Evolutionary conservation across 106 monocot genomes (phyloP).

Genomic region (Xerophyta viscosa): DNA sequence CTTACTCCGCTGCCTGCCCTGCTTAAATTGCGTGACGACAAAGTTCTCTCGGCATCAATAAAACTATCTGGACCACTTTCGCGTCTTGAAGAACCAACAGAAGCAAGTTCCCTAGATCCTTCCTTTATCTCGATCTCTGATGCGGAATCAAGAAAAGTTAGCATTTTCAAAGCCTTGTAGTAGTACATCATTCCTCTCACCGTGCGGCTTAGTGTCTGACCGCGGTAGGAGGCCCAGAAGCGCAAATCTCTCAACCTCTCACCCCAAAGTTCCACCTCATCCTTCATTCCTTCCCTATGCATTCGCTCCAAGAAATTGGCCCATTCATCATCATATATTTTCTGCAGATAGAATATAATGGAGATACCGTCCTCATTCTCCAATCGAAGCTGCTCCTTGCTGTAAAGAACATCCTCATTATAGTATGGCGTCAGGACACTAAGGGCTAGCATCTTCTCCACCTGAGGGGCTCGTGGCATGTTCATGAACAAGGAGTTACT

Average conservation of each 20-base stretch:
- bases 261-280: conserved; percentile 58
- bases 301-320: conserved; percentile 76
- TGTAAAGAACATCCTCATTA: conserved; percentile 79
- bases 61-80: conserved; percentile 19
- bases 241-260: conserved; percentile 53
- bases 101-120: conserved; percentile 50
- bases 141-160: conserved; percentile 86
- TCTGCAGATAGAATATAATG: conserved; percentile 79
- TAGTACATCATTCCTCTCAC: conserved; percentile 99
- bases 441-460: conserved; percentile 89
- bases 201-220: conserved; percentile 84
- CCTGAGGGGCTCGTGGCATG: conserved; percentile 88
- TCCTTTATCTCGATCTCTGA: conserved; percentile 76
- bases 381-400: conserved; percentile 62
- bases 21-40: conserved; percentile 42
- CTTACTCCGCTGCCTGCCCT: conserved; percentile 52
- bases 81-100: conserved; percentile 35
- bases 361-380: conserved; percentile 96
- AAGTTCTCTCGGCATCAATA: conserved; percentile 13
- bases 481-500: conserved; percentile 98
- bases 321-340: conserved; percentile 91
- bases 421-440: conserved; percentile 94
- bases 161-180: conserved; percentile 90
- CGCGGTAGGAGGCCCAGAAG: conserved; percentile 93
- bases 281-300: conserved; percentile 55